Conservation (phyloP, 768 basidiomycete genomes). For the Suillus weaverae region DNA sequence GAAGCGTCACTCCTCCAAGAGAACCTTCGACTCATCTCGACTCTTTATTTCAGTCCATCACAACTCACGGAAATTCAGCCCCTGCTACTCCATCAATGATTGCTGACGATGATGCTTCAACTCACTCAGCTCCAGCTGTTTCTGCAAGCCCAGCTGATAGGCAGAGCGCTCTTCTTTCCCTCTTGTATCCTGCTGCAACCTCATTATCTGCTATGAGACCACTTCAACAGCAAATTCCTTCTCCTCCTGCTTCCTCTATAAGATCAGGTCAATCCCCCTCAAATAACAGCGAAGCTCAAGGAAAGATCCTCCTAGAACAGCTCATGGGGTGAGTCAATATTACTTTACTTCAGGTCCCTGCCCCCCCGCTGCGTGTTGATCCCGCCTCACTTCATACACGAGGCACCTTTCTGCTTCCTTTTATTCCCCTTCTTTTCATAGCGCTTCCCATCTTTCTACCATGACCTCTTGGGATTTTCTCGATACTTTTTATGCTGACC, state of each 20-base stretch:
- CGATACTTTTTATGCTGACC: conserved; percentile 32
- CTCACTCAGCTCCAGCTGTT: conserved; percentile 32
- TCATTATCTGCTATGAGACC: conserved; percentile 29
- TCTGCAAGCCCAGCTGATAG: conserved; percentile 52
- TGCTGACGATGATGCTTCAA: conserved; percentile 42
- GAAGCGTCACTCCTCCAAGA: conserved; percentile 51
- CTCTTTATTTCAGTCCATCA: conserved; percentile 62
- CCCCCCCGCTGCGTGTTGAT: conserved; percentile 12
- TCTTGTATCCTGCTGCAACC: conserved; percentile 55
- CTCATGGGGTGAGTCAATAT: conserved; percentile 70
- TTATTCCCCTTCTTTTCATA: conserved; percentile 23
- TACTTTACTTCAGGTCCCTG: neutral
- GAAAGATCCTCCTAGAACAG: conserved; percentile 76
- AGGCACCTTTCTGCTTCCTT: conserved; percentile 22
- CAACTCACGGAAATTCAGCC: conserved; percentile 43
- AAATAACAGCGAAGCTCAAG: conserved; percentile 60
- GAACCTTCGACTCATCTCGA: conserved; percentile 59
- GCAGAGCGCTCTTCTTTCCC: conserved; percentile 73
- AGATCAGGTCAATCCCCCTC: conserved; percentile 56
- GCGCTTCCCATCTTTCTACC: conserved; percentile 17
- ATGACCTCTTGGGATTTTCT: conserved; percentile 36
- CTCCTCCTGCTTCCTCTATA: conserved; percentile 62
- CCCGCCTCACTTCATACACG: conserved; percentile 29
- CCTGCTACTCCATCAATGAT: conserved; percentile 44
- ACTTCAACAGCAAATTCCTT: conserved; percentile 54